Conservation (phyloP, 208 protist genomes). For the Leptomonas seymouri region DNA sequence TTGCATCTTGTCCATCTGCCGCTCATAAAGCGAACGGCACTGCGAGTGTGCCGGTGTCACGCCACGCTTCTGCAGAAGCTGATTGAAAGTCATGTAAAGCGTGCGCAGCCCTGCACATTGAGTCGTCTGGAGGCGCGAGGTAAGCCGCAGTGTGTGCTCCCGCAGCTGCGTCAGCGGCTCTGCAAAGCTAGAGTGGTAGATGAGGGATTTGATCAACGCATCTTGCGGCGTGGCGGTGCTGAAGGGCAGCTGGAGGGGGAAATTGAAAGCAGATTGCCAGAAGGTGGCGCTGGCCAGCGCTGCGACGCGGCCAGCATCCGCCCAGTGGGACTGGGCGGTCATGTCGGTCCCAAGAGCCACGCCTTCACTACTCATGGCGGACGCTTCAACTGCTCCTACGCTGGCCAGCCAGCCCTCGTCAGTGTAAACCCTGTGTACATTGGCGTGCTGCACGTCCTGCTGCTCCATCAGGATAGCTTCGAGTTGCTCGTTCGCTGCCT, state of each 20-base stretch:
- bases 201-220: constrained; percentile 41
- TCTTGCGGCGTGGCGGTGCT: constrained; percentile 47
- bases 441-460: constrained; percentile 33
- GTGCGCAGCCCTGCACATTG: constrained; percentile 44
- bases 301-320: constrained; percentile 1
- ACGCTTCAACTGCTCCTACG: background rate
- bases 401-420: background rate
- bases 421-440: background rate
- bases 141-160: constrained; percentile 48
- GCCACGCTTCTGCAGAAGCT: constrained; percentile 15
- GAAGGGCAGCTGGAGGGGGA: constrained; percentile 52
- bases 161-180: constrained; percentile 45
- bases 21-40: constrained; percentile 44
- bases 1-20: constrained; percentile 53
- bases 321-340: too few relatives aligned
- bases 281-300: constrained; percentile 11
- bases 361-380: background rate
- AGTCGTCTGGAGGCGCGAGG: constrained; percentile 50
- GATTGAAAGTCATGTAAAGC: constrained; percentile 43
- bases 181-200: constrained; percentile 44
- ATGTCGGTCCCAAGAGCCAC: background rate
- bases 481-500: constrained; percentile 34
- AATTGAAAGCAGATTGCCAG: constrained; percentile 30
- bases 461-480: constrained; percentile 50
- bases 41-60: background rate